Percentiles rank a stretch among this genome's conserved stretches.
These are phyloP conservation scores for Anastatica hierochuntica DNA, from an alignment of 345 rosid species.

Conservation along the genomic window DNA sequence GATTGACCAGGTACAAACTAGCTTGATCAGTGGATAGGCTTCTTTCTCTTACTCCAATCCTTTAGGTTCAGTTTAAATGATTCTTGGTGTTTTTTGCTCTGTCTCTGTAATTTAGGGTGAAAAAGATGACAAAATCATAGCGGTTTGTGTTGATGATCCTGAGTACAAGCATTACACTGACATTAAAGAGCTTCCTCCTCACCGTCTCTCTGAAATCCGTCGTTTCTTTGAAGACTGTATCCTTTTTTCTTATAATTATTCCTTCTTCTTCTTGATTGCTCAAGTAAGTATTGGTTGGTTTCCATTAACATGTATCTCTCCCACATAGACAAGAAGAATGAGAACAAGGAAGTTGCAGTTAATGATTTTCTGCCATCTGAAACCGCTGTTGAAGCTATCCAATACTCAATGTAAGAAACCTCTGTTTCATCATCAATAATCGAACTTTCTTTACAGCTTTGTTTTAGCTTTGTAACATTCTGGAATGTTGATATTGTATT, in stretches of 20 bases:
- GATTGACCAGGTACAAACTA: conserved; percentile 68
- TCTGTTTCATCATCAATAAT: background rate
- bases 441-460: conserved; percentile 3
- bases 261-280: background rate
- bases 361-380: conserved; percentile 68
- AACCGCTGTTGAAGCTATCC: conserved; percentile 61
- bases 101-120: conserved; percentile 46
- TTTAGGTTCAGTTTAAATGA: background rate
- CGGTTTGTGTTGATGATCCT: conserved; percentile 97
- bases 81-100: background rate
- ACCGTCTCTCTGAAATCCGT: conserved; percentile 90
- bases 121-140: conserved; percentile 96
- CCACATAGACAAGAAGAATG: conserved; percentile 91
- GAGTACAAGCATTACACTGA: conserved; percentile 85
- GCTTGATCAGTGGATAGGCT: background rate
- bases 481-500: background rate
- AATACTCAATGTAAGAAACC: conserved; percentile 84
- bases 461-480: background rate
- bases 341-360: conserved; percentile 97
- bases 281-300: background rate
- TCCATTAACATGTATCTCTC: conserved; percentile 15
- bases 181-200: conserved; percentile 88
- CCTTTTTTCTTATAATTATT: conserved; percentile 15
- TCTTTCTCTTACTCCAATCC: background rate
- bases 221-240: conserved; percentile 98